Percentiles rank a stretch among this genome's conserved stretches.
Conservation (phyloP, 129 eudicot genomes). For the Lactuca saligna region DNA sequence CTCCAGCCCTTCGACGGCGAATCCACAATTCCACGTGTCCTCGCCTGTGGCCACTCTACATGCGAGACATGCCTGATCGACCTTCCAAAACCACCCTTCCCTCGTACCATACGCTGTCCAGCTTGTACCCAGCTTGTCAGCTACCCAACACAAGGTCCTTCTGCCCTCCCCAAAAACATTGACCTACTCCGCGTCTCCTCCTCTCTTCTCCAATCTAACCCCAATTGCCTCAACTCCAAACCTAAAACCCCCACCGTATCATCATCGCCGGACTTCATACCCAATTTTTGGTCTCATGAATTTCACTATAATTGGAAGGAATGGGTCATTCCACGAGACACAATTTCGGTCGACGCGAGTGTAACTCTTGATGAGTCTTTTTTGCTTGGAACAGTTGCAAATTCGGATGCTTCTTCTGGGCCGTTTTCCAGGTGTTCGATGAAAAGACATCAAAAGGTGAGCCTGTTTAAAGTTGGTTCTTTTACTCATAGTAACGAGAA, state of each 20-base stretch:
- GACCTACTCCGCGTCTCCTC: slow-evolving; percentile 66
- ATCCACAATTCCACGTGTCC: slow-evolving; percentile 69
- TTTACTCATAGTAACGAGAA: slow-evolving; percentile 21
- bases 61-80: slow-evolving; percentile 63
- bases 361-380: slow-evolving; percentile 17
- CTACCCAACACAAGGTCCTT: slow-evolving; percentile 45
- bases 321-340: slow-evolving; percentile 45
- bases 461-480: slow-evolving; percentile 47
- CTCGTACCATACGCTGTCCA: slow-evolving; percentile 69
- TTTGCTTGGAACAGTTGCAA: slow-evolving; percentile 14
- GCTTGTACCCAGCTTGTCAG: slow-evolving; percentile 73
- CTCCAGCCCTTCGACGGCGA: slow-evolving; percentile 57
- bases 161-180: slow-evolving; percentile 78
- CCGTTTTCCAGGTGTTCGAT: slow-evolving; percentile 30
- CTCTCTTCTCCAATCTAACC: slow-evolving; percentile 20
- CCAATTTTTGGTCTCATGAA: slow-evolving; percentile 54
- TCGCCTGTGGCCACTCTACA: slow-evolving; percentile 79
- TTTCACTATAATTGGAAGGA: slow-evolving; percentile 53
- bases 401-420: slow-evolving; percentile 15
- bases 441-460: slow-evolving; percentile 46
- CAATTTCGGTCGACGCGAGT: slow-evolving; percentile 26
- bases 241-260: slow-evolving; percentile 11
- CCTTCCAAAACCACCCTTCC: slow-evolving; percentile 70
- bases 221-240: slow-evolving; percentile 14
- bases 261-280: slow-evolving; percentile 12